Base-by-base conservation (phyloP, 176 grass and related monocot genomes). In the Saccharum officinarum region DNA sequence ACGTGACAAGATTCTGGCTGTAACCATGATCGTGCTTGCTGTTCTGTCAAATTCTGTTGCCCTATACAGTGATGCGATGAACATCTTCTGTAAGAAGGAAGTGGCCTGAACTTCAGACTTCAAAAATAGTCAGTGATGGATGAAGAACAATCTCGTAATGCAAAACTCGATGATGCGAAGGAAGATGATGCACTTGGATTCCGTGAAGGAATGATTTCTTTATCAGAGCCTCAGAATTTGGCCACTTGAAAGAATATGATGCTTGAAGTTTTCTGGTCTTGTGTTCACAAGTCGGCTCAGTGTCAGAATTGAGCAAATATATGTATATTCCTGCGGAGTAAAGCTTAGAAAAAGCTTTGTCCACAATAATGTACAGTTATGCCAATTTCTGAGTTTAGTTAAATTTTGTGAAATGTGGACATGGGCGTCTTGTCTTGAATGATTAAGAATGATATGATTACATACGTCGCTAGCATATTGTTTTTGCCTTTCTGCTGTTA, bases 1-100 rank as follows among this genome's bases (percentile, higher is more conserved):
- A 22, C 79, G 82, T 28, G 96, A 95, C 76, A 95, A 92, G 78
- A 89, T 94, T n/a, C 83, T 98, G 78, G 78, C 83, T 63, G 70
- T 94, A n/a, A 80, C 82, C 69, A 98, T 98, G 96, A 95, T 98
- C 0, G 83, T 98, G 54, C 91, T 98, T 45, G 89, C 96, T 70
- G 83, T 95, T 44, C 18, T 87, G 22, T 88, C 96, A 80, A 98
- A 91, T 88, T 85, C 81, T 18, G 87, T 95, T 31, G 96, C 96
- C 22, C 78, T 98, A 71, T 98, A 95, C 76, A 98, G 93, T 59
- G 91, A 98, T 1, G 18, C 80, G 0, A 64, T 83, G 82, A 90
- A 94, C 66, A 90, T 94, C 71, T 87, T 94, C 52, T 31, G 37
- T 39, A 81, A 79, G 87, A 88, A 88, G 57, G 86, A 94, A 72